These are phyloP conservation scores for Pseudocercospora pini-densiflorae DNA, from an alignment of 2,329 filamentous ascomycete species.

Conservation along the genomic window DNA sequence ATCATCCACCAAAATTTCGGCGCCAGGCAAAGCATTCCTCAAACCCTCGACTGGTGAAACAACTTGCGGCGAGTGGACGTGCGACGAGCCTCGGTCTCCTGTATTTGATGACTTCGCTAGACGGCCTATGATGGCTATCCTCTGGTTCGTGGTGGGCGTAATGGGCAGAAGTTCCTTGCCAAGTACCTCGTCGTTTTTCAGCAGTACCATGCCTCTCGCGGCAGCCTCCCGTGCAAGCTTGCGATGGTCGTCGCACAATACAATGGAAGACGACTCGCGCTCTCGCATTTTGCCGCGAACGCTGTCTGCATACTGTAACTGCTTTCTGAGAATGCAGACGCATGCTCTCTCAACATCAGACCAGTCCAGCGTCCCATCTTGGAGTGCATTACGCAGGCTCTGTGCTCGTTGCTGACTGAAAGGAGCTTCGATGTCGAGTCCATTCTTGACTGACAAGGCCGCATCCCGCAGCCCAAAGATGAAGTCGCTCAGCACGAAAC, in stretches of 20 bases:
- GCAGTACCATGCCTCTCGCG: conserved; percentile 24
- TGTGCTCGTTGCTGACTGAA: conserved; percentile 18
- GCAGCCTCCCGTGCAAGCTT: conserved; percentile 23
- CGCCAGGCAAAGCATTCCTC: conserved; percentile 12
- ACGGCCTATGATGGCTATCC: conserved; percentile 8
- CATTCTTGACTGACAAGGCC: conserved; percentile 24
- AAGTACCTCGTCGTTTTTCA: conserved; percentile 20
- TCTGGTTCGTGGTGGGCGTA: no score
- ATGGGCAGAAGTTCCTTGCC: no score
- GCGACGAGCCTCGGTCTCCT: conserved; percentile 22
- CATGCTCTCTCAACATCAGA: not conserved
- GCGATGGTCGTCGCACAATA: conserved; percentile 23
- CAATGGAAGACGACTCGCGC: not conserved
- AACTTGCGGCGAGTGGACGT: conserved; percentile 21
- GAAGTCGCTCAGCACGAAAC: conserved; percentile 26
- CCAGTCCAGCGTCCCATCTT: conserved; percentile 5
- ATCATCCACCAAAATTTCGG: conserved; percentile 11
- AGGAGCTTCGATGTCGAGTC: conserved; percentile 27
- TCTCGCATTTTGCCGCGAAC: not conserved
- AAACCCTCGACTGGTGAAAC: conserved; percentile 22
- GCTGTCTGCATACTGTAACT: not conserved
- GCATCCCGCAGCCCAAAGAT: conserved; percentile 24
- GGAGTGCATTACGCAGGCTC: conserved; percentile 9
- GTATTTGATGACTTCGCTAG: conserved; percentile 22
- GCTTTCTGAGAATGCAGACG: not conserved